Base-by-base conservation (phyloP, 176 grass and related monocot genomes). In the Ensete ventricosum region DNA sequence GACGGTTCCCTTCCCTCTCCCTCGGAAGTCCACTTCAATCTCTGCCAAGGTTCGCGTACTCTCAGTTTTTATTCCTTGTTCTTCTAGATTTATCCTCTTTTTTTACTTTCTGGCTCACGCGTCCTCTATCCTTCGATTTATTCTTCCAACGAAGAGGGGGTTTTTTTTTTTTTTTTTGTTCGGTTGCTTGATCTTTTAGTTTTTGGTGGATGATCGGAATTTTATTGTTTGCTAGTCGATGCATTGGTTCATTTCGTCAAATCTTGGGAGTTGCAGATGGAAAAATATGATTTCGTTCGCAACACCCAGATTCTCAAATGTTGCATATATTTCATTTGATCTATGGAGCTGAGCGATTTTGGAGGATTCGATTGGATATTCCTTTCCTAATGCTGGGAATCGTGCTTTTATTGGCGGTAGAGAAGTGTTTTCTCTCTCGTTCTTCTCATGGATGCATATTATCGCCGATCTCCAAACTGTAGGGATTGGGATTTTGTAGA, bases 401-500 rank as follows among this genome's bases (percentile, higher is more conserved):
- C 23, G 12, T 11, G 1, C 20, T 54, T 53, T 72, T 72, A 50
- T 14, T 73, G 16, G 20, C 29, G 29, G 29, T 23, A 21, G n/a
- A 73, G 43, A 54, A 25, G 9, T 71, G 69, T 53, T 7, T 34
- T 43, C 12, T 73, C 27, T 55, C 21, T 13, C 2, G 16, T 13
- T 55, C 17, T 55, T 16, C 27, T 57, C 22, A 0, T 54, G n/a
- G 19, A 11, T 52, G 27, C 52, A 55, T 26, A 20, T 27, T 24
- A 55, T 55, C 21, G 26, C 26, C 14, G 13, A 9, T 7, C 65
- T 64, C 48, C 11, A 2, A 5, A 78, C 0, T 55, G 51, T 50
- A 78, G 76, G 64, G 51, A 57, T 55, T 69, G 76, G 65, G 26
- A 1, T 55, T 55, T 55, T 43, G 11, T 23, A 52, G 77, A 25